Percentiles rank a stretch among this genome's conserved stretches.
Conservation (phyloP, 495 filamentous ascomycete species). For the Neurospora tetraspora region DNA sequence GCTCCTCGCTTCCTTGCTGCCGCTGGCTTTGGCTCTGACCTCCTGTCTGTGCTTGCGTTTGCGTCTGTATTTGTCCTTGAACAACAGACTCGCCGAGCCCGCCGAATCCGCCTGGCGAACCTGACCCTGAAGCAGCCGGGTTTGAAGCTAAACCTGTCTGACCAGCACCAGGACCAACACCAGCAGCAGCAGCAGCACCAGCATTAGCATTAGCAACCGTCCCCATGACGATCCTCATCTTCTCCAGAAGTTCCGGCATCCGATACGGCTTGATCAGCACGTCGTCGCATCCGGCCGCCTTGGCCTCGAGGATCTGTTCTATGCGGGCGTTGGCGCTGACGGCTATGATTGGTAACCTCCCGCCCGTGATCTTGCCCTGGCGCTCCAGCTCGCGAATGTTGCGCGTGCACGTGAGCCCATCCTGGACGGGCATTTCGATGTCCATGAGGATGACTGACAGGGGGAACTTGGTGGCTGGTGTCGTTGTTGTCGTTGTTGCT, state of each 20-base stretch:
- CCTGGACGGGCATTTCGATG: slow-evolving; percentile 79
- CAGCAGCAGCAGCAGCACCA: neutral
- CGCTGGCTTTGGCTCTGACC: neutral
- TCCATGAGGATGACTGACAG: slow-evolving; percentile 60
- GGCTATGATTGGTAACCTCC: slow-evolving; percentile 63
- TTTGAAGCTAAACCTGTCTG: neutral
- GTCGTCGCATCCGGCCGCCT: slow-evolving; percentile 48
- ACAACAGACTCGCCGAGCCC: neutral
- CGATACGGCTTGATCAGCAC: slow-evolving; percentile 37
- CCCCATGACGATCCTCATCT: slow-evolving; percentile 45
- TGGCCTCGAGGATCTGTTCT: slow-evolving; percentile 56
- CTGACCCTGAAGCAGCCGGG: neutral
- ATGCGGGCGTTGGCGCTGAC: slow-evolving; percentile 66
- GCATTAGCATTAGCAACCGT: slow-evolving; percentile 25
- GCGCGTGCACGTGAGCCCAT: slow-evolving; percentile 59
- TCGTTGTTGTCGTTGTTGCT: slow-evolving; percentile 11
- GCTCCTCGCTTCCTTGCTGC: neutral
- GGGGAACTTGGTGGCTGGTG: slow-evolving; percentile 5
- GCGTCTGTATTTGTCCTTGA: neutral
- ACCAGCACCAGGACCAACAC: neutral
- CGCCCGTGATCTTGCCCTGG: slow-evolving; percentile 34
- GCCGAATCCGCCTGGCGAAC: neutral
- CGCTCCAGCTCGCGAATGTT: slow-evolving; percentile 55
- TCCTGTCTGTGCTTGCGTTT: neutral
- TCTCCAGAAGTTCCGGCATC: slow-evolving; percentile 36